A percentile compares a stretch with the other conserved stretches of the same genome.
Evolutionary conservation across 441 rosid species (phyloP).

Genomic region (Erodium chrysanthum): DNA sequence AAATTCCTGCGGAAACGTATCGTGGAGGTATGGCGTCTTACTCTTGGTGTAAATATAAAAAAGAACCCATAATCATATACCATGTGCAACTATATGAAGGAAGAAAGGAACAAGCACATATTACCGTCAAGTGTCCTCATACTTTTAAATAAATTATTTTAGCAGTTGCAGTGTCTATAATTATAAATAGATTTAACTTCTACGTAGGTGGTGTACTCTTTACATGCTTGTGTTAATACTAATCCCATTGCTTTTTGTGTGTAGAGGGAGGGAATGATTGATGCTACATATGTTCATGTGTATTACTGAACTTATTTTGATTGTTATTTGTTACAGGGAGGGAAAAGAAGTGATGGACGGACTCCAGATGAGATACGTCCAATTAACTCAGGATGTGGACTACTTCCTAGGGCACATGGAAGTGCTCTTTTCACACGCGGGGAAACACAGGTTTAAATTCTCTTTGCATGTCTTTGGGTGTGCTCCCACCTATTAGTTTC

Average conservation of each 20-base stretch:
- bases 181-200: too few relatives aligned
- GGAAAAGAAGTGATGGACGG: constrained; percentile 97
- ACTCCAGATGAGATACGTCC: constrained; percentile 66
- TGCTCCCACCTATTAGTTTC: background rate
- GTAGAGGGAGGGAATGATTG: constrained; percentile 11
- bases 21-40: constrained; percentile 60
- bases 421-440: constrained; percentile 98
- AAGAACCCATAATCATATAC: too few relatives aligned
- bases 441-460: constrained; percentile 74
- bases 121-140: too few relatives aligned
- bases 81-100: too few relatives aligned
- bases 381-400: constrained; percentile 75
- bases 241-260: constrained; percentile 9
- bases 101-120: too few relatives aligned
- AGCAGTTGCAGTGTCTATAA: too few relatives aligned
- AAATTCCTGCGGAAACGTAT: constrained; percentile 77
- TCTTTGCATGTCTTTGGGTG: background rate
- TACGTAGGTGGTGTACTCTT: too few relatives aligned
- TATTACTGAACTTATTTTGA: constrained; percentile 11
- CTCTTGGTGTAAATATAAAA: constrained; percentile 9
- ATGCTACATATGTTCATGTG: constrained; percentile 12
- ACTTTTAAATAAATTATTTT: too few relatives aligned
- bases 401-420: constrained; percentile 97
- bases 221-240: too few relatives aligned
- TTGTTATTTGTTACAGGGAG: constrained; percentile 46